Percentiles rank a stretch among this genome's conserved stretches.
These are phyloP conservation scores for Clitoria ternatea DNA, from an alignment of 306 rosid species.

Conservation along the genomic window DNA sequence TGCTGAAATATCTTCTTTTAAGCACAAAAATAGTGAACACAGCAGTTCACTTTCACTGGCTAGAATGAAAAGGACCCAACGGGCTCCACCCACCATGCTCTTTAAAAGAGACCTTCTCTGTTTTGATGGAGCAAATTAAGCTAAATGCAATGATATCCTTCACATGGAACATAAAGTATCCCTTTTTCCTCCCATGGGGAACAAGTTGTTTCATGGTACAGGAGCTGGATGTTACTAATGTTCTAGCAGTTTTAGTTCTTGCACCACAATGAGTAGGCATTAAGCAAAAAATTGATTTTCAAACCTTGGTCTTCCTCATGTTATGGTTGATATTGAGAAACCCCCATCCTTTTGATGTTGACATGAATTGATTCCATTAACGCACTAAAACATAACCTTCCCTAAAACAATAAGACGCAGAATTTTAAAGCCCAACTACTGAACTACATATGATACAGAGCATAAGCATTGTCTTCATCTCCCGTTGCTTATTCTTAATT, in stretches of 20 bases:
- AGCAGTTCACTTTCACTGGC: no score
- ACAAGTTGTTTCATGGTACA: neutral
- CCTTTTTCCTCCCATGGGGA: neutral
- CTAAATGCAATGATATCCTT: no score
- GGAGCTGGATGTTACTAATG: neutral
- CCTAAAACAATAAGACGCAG: neutral
- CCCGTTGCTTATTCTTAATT: neutral
- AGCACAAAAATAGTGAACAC: no score
- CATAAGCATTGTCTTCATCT: no score
- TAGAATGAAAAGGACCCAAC: no score
- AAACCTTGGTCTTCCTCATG: neutral
- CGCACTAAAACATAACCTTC: neutral
- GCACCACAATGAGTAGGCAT: constrained; percentile 35
- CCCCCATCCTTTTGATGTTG: neutral
- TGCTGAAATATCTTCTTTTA: no score
- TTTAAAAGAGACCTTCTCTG: no score
- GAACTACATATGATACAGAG: no score
- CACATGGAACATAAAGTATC: no score
- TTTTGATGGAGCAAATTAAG: no score
- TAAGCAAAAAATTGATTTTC: constrained; percentile 33
- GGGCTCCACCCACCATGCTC: no score
- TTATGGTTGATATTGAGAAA: constrained; percentile 5
- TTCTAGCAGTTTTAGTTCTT: neutral
- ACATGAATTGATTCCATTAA: neutral
- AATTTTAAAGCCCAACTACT: no score